phyloP scores from a whole-genome alignment of 1,139 yeast genomes.

The Nematodospora anomalae region DNA sequence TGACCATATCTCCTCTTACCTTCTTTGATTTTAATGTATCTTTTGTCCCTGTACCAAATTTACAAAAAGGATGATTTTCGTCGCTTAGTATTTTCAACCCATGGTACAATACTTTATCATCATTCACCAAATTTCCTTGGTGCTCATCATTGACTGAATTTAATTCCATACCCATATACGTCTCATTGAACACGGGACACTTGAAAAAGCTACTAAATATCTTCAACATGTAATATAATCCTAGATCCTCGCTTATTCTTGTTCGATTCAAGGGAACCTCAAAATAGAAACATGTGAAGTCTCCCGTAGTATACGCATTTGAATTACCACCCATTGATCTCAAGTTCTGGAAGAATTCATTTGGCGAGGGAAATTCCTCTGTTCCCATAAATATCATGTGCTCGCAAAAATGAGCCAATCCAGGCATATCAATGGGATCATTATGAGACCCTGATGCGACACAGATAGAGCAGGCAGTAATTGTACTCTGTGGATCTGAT shows the following conservation, averaged over 20 bases:
- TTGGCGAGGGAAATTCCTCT: slow-evolving; percentile 49
- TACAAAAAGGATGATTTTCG: slow-evolving; percentile 39
- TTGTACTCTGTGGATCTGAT: slow-evolving; percentile 54
- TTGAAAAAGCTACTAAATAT: slow-evolving; percentile 54
- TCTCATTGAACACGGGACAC: slow-evolving; percentile 49
- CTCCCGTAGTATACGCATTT: slow-evolving; percentile 70
- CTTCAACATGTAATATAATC: slow-evolving; percentile 45
- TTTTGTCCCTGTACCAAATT: slow-evolving; percentile 49
- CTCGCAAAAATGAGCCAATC: slow-evolving; percentile 75
- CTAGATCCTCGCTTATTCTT: slow-evolving; percentile 23
- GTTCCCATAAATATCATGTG: slow-evolving; percentile 66
- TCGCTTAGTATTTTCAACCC: slow-evolving; percentile 54
- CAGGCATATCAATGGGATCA: slow-evolving; percentile 56
- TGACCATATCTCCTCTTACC: slow-evolving; percentile 21
- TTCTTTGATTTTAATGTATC: slow-evolving; percentile 27
- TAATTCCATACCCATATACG: slow-evolving; percentile 49
- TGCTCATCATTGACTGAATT: slow-evolving; percentile 67
- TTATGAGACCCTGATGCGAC: slow-evolving; percentile 64
- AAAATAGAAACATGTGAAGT: slow-evolving; percentile 59
- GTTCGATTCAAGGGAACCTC: slow-evolving; percentile 50
- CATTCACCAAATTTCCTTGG: slow-evolving; percentile 41
- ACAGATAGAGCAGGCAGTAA: slow-evolving; percentile 46
- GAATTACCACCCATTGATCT: slow-evolving; percentile 51
- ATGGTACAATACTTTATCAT: slow-evolving; percentile 54
- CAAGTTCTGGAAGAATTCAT: slow-evolving; percentile 43